Base-by-base conservation (phyloP, 2,329 filamentous ascomycete species). In the Delphinella strobiligena region DNA sequence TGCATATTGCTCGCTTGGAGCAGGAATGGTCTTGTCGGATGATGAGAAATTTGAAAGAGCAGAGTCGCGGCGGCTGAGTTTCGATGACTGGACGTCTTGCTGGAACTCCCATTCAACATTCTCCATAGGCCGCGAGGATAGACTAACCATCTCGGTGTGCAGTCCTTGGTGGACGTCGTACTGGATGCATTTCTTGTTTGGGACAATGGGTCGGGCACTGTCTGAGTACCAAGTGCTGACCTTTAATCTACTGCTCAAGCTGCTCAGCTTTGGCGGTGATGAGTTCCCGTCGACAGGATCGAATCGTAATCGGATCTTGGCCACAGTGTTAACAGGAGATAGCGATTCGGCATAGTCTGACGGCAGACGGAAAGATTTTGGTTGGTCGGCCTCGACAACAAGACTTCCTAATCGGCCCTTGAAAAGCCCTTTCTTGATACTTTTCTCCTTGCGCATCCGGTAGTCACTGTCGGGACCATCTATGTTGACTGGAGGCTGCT, bases 381-480 rank as follows among this genome's bases (percentile, higher is more conserved):
- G 78, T 48, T 81, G 77, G 2, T 64, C 58, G 0, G 75, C 69
- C 41, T 72, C 66, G 35, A 74, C 71, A 10, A 69, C 67, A 17
- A 82, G 49, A 2, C 68, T 70, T 11, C 78, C 78, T 3, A 74
- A 58, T 50, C 71, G 75, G 45, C 58, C 69, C 49, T 78, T 69
- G 47, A 80, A 69, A 7, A 75, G 43, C 3, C 76, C 74, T 48
- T 76, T 78, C 47, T 65, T 71, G 42, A 81, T 66, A 11, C 60
- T 64, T 57, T 77, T 80, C 52, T 78, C 74, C 49, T 67, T 68
- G 32, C 70, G 69, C 30, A 72, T 54, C 37, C 64, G 62, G 52
- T 76, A 78, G 29, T 68, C 63, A 31, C 38, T 43, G 31, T 62
- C 58, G 24, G 62, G 61, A 18, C 62, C 54, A 10, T 69, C 66